Base-by-base conservation (phyloP, 352 stramenopile genomes). In the Globisporangium iwayamae region DNA sequence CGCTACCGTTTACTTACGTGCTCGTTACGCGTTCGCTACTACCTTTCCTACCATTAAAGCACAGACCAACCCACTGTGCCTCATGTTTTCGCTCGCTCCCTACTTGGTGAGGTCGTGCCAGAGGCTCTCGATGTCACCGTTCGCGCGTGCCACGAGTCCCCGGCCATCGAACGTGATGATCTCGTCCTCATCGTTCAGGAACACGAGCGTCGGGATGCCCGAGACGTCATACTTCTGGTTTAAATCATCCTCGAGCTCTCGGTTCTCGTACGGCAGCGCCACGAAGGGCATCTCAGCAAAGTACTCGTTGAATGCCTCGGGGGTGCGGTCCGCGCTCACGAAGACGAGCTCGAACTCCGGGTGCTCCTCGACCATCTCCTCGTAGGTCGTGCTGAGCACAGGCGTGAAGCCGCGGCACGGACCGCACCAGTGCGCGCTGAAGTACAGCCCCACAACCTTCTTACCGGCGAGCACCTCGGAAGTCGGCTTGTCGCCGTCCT, bases 351-450 rank as follows among this genome's bases (percentile, higher is more conserved):
- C 90, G 48, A 98, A 91, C 50, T 96, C 84, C 16, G 84, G 80
- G 72, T 94, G 82, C 51, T 90, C 73, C 56, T 93, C 83, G 56
- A 95, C 63, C 65, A 98, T 83, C 48, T 97, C 83, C 36, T 97
- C 79, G 78, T 98, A 98, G 25, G 91, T 76, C 47, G 88, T 79
- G 63, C 71, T 87, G 36, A 98, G 83, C 77, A 98, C 89, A 4
- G 96, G 95, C 61, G 95, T 99, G 76, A 99, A 99, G 22, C 81
- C 73, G 57, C 91, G 87, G 78, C 96, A 99, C 39, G 96, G 95
- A 41, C 76, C 79, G 75, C 94, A 98, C 95, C 96, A 99, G 80
- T 98, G 87, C 13, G 96, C 96, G 48, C 80, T 25, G 22, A 25
- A 25, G 22, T 25, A 25, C 22, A 25, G 22, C 22, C 22, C 22